A percentile compares a stretch with the other conserved stretches of the same genome.
These are phyloP conservation scores for Inga leiocalycina DNA, from an alignment of 306 rosid species.

Conservation along the genomic window DNA sequence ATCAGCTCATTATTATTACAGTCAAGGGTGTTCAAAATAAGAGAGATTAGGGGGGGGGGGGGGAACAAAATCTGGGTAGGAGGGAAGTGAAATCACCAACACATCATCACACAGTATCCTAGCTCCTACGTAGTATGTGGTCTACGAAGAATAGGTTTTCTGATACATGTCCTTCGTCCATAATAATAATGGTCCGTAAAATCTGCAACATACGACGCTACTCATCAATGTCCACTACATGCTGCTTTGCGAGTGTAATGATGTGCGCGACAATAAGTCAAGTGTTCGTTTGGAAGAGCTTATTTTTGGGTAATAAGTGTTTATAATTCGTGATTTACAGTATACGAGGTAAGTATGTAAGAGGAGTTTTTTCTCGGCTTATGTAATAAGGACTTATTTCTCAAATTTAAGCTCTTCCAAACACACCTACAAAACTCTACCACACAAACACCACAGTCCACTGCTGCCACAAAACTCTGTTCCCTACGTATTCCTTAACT, in stretches of 20 bases:
- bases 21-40: not conserved
- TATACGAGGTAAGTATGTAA: too few species aligned
- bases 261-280: slow-evolving; percentile 28
- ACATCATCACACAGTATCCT: slow-evolving; percentile 20
- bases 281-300: too few species aligned
- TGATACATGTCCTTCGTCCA: not conserved
- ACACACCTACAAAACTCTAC: slow-evolving; percentile 5
- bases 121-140: slow-evolving; percentile 24
- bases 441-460: not conserved
- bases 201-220: slow-evolving; percentile 44
- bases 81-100: not conserved
- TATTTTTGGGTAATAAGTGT: too few species aligned
- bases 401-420: too few species aligned
- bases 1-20: not conserved
- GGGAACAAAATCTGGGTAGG: slow-evolving; percentile 9
- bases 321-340: too few species aligned
- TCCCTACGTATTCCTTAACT: slow-evolving; percentile 1
- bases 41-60: not conserved
- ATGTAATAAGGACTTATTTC: too few species aligned
- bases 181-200: slow-evolving; percentile 27
- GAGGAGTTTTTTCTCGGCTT: too few species aligned
- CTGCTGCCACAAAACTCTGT: slow-evolving; percentile 37
- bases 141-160: slow-evolving; percentile 13
- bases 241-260: slow-evolving; percentile 24
- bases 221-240: not conserved